Evolutionary conservation across 2,329 filamentous ascomycete genomes (phyloP).

Genomic region (Akanthomyces uredinophilus): DNA sequence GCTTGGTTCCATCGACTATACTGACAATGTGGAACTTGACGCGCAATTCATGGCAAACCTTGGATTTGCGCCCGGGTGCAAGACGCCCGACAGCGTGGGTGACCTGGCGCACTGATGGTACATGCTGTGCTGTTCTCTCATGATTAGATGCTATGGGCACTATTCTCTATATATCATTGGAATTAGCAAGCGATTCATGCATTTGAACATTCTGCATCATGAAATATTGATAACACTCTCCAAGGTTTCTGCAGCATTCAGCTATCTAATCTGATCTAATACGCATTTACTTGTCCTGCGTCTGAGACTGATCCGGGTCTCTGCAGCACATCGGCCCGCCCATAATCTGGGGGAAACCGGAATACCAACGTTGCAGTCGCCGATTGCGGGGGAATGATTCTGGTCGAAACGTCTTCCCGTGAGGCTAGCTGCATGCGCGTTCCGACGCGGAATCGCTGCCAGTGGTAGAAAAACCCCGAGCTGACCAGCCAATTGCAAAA

Average conservation of each 20-base stretch:
- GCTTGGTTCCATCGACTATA: slow-evolving; percentile 45
- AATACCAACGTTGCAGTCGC: background rate
- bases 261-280: no score
- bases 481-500: background rate
- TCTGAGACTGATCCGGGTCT: no score
- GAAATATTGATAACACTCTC: no score
- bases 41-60: slow-evolving; percentile 63
- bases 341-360: no score
- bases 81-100: slow-evolving; percentile 43
- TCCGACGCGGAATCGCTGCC: background rate
- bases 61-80: slow-evolving; percentile 58
- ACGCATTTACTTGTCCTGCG: no score
- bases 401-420: background rate
- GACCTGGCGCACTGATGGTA: slow-evolving; percentile 22
- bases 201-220: no score
- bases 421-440: background rate
- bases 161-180: background rate
- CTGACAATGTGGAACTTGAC: slow-evolving; percentile 47
- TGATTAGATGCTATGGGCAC: background rate
- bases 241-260: no score
- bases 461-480: background rate
- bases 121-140: background rate
- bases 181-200: background rate
- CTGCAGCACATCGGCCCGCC: no score
- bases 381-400: background rate